phyloP scores from a whole-genome alignment of 2,329 filamentous ascomycete species.

The Teratosphaeria viscida region DNA sequence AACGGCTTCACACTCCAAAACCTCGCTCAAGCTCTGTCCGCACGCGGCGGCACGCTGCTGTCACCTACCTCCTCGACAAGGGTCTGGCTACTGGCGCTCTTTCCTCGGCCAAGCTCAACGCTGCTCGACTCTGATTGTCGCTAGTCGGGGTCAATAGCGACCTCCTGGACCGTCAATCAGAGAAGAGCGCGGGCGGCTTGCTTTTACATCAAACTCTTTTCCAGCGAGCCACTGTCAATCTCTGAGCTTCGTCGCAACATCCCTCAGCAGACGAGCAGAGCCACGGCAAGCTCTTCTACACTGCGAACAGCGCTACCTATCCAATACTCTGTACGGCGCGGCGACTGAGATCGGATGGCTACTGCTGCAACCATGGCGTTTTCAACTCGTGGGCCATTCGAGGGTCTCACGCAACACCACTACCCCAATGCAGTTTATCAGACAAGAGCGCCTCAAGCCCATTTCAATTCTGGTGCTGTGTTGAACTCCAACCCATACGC shows the following conservation, averaged over 20 bases:
- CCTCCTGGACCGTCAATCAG: not conserved
- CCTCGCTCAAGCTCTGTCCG: constrained; percentile 2
- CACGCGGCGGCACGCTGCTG: not conserved
- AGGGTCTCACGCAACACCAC: constrained; percentile 16
- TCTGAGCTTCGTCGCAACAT: not conserved
- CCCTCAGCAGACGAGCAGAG: not conserved
- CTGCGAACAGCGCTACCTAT: not conserved
- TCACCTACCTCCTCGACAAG: constrained; percentile 9
- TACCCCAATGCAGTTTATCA: constrained; percentile 15
- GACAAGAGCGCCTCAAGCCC: constrained; percentile 13
- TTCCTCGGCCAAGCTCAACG: constrained; percentile 5
- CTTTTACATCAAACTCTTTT: not conserved
- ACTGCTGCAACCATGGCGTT: constrained; percentile 21
- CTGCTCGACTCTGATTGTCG: not conserved
- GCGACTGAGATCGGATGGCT: constrained; percentile 14
- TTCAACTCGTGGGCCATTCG: constrained; percentile 17
- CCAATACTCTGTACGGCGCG: not conserved
- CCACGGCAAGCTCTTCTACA: not conserved
- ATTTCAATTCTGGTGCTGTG: constrained; percentile 8
- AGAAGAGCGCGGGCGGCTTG: not conserved
- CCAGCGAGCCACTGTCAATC: not conserved
- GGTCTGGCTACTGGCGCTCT: constrained; percentile 11
- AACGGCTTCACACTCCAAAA: constrained; percentile 6
- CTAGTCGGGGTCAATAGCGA: not conserved
- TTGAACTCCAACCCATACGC: constrained; percentile 15